These are phyloP conservation scores for Globisporangium camurandrum DNA, from an alignment of 352 stramenopile species.

Conservation along the genomic window DNA sequence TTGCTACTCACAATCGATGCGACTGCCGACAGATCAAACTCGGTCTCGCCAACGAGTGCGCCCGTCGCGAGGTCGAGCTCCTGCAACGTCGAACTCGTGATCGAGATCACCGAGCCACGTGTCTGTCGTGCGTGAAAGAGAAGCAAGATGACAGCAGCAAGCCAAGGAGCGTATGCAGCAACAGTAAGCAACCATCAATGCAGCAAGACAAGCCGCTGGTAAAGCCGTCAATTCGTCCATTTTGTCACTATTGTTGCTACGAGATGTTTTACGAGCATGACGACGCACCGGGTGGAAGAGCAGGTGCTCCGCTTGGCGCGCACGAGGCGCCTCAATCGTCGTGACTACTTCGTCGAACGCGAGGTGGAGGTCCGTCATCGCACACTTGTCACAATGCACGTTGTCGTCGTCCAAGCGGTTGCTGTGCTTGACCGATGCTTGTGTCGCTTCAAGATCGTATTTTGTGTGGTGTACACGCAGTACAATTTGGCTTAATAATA, in stretches of 20 bases:
- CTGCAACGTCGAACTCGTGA: conserved; percentile 49
- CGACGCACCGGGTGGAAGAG: conserved; percentile 13
- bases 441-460: conserved; percentile 1
- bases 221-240: not conserved
- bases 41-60: conserved; percentile 42
- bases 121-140: conserved; percentile 12
- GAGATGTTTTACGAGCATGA: not conserved
- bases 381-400: not conserved
- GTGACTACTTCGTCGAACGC: conserved; percentile 1
- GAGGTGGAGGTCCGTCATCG: conserved; percentile 5
- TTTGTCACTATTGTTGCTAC: not conserved
- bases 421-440: not conserved
- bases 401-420: not conserved
- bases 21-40: conserved; percentile 49
- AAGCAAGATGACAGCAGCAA: not conserved
- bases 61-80: conserved; percentile 56
- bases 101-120: conserved; percentile 35
- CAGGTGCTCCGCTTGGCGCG: conserved; percentile 11
- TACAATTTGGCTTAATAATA: not conserved
- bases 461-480: not conserved
- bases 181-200: not conserved
- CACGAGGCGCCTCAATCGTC: conserved; percentile 4
- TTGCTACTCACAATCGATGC: not conserved
- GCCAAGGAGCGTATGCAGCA: not conserved
- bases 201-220: too few species aligned